Evolutionary conservation across 768 basidiomycete species (phyloP).

Genomic region (Ramaria sp.): DNA sequence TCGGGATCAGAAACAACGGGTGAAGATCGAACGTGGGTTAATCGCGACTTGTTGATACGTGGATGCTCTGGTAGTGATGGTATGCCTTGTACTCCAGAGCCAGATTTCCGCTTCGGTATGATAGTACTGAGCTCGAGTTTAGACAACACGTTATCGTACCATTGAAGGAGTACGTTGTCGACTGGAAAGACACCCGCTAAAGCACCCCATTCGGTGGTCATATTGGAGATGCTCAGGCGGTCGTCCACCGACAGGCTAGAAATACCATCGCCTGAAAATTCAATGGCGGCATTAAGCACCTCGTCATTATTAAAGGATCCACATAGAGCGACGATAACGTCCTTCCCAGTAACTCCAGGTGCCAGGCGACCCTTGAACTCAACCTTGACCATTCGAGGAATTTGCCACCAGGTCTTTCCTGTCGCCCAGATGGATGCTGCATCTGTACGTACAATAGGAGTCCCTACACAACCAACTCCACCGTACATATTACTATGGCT

Average conservation of each 20-base stretch:
- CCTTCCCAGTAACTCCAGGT: constrained; percentile 92
- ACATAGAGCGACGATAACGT: constrained; percentile 94
- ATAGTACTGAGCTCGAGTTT: constrained; percentile 74
- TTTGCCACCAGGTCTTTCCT: constrained; percentile 99
- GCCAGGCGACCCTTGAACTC: constrained; percentile 75
- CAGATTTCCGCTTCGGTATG: constrained; percentile 32
- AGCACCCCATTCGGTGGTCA: constrained; percentile 99
- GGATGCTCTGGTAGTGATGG: constrained; percentile 74
- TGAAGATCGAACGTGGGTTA: constrained; percentile 49
- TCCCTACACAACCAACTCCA: constrained; percentile 93
- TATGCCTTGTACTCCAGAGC: constrained; percentile 27
- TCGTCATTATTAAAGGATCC: constrained; percentile 95
- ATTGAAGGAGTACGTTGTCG: constrained; percentile 67
- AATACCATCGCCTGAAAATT: constrained; percentile 89
- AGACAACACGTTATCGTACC: constrained; percentile 71
- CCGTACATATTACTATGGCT: constrained; percentile 99
- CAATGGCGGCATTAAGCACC: constrained; percentile 92
- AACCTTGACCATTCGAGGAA: constrained; percentile 93
- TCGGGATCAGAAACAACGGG: constrained; percentile 54
- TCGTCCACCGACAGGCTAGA: constrained; percentile 75
- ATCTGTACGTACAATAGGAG: constrained; percentile 93
- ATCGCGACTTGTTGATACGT: constrained; percentile 65
- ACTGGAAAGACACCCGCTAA: constrained; percentile 92
- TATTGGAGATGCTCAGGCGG: constrained; percentile 93
- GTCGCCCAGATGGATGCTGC: constrained; percentile 97